Conservation (phyloP, 1,284 basidiomycete genomes). For the Malassezia caprae region DNA sequence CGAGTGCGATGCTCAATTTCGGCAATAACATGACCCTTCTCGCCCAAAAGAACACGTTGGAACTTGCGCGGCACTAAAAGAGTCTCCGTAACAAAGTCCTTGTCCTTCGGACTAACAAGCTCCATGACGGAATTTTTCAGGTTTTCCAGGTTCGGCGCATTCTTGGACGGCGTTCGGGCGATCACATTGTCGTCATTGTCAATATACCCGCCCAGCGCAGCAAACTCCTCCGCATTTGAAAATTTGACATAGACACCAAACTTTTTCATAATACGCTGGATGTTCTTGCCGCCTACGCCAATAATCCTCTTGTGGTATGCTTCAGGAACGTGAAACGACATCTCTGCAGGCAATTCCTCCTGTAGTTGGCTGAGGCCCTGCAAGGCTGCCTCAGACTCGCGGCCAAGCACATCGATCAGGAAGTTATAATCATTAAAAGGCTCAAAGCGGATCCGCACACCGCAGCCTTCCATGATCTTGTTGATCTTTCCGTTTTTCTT, state of each 20-base stretch:
- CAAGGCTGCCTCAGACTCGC: conserved; percentile 58
- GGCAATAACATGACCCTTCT: conserved; percentile 91
- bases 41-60: conserved; percentile 84
- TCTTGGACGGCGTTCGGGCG: conserved; percentile 93
- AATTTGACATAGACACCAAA: conserved; percentile 99
- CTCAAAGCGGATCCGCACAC: conserved; percentile 98
- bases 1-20: conserved; percentile 96
- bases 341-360: conserved; percentile 95
- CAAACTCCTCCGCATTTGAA: conserved; percentile 95
- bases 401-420: conserved; percentile 66
- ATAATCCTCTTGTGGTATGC: conserved; percentile 98
- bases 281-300: conserved; percentile 93
- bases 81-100: conserved; percentile 88
- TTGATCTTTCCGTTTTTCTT: conserved; percentile 52
- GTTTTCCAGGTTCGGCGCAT: conserved; percentile 86
- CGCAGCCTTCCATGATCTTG: conserved; percentile 53
- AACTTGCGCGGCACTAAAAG: conserved; percentile 85
- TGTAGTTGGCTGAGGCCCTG: conserved; percentile 81
- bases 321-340: conserved; percentile 97
- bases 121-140: conserved; percentile 96
- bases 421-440: conserved; percentile 99
- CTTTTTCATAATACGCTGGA: conserved; percentile 99
- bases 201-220: conserved; percentile 81
- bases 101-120: conserved; percentile 92
- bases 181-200: conserved; percentile 99